Base-by-base conservation (phyloP, 768 basidiomycete genomes). In the Sporobolomyces roseus region DNA sequence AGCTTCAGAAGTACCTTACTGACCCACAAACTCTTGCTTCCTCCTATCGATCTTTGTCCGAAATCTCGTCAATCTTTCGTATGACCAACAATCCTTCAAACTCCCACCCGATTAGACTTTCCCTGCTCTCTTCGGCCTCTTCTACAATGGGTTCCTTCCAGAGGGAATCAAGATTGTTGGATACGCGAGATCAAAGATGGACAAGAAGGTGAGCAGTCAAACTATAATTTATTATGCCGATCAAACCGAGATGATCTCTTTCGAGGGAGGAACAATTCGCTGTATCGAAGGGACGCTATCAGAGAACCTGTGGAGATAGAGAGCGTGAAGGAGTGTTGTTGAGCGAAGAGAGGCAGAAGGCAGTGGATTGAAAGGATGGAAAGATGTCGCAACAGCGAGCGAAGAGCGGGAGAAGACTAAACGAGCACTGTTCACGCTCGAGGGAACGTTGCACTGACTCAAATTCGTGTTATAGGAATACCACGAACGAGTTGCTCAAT, bases 131-230 rank as follows among this genome's bases (percentile, higher is more conserved):
- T 97, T 96, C 79, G 88, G 87, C 63, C 86, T 99, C 74, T 96
- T 85, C 82, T 83, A 83, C 71, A 85, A 86, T 70, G 85, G 84
- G 51, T 87, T 87, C 81, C 85, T 99, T 36, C 93, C 94, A 32
- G 83, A 83, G 61, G 88, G 85, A 78, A 83, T 88, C 74, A 88
- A 88, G 80, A 93, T 99, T 79, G 87, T 99, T 65, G 94, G 94
- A 29, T 99, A 98, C 79, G 94, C 94, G 30, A 86, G 94, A 72
- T 93, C 94, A 30, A 94, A 93, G 82, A 94, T 94, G 92, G 86
- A 88, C 78, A 77, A 81, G 30, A 83, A 82, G 43, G 74, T 74
- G 21, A 27, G 74, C 32, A 13, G 10, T 9, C 38, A 9, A 9
- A 41, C 9, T 16, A 8, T 16, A 50, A 25, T 27, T 29, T 10